Percentiles rank a stretch among this genome's conserved stretches.
phyloP scores from a whole-genome alignment of 306 rosid species.

The Fragaria ananassa region DNA sequence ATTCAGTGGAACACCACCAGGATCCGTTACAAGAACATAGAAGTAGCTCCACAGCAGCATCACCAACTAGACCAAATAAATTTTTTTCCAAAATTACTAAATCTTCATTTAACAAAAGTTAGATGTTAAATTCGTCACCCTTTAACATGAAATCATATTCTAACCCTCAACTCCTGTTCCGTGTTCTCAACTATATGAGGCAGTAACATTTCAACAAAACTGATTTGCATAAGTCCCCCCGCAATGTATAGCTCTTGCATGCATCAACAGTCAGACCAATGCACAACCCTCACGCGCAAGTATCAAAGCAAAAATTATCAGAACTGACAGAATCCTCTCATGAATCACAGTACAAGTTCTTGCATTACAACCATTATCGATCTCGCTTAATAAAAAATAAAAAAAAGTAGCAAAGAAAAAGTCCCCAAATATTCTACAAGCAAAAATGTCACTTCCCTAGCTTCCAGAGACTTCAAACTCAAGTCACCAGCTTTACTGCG shows the following conservation, averaged over 20 bases:
- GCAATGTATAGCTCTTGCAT: not conserved
- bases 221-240: not conserved
- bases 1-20: constrained; percentile 61
- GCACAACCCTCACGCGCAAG: not conserved
- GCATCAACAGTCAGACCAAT: not conserved
- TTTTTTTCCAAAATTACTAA: constrained; percentile 16
- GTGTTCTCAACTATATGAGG: not conserved
- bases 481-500: not conserved
- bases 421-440: not conserved
- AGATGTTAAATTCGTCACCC: not conserved
- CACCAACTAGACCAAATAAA: constrained; percentile 51
- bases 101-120: not conserved
- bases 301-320: not conserved
- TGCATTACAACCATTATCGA: not conserved
- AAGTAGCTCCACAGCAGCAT: constrained; percentile 87
- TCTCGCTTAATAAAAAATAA: too few species aligned
- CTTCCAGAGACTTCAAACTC: not conserved
- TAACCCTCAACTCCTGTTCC: not conserved
- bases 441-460: constrained; percentile 3
- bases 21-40: constrained; percentile 57
- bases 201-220: not conserved
- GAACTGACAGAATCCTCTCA: not conserved
- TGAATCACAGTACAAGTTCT: not conserved
- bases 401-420: not conserved
- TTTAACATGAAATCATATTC: not conserved